Evolutionary conservation across 441 rosid species (phyloP).

Genomic region (Bruguiera hainesii): DNA sequence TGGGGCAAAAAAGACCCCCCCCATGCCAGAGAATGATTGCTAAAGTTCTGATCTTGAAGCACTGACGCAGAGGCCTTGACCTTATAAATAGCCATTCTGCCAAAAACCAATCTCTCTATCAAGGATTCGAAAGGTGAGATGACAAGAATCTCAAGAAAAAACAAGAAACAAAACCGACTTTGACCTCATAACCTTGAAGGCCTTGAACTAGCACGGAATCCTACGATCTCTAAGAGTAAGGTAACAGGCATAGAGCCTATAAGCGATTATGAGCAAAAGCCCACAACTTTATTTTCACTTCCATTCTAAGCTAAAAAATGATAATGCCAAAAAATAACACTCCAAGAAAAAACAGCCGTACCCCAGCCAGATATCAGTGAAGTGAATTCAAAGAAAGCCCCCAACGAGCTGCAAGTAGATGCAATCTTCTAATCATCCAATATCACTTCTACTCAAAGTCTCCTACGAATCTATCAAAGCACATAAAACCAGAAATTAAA

Average conservation of each 20-base stretch:
- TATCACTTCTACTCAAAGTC: constrained; percentile 38
- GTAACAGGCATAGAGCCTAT: constrained; percentile 26
- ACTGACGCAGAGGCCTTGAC: constrained; percentile 9
- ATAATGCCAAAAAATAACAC: neutral
- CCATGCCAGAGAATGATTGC: neutral
- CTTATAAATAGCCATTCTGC: constrained; percentile 22
- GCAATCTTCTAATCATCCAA: constrained; percentile 31
- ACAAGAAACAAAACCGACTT: neutral
- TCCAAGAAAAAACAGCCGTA: constrained; percentile 25
- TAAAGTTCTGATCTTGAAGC: constrained; percentile 9
- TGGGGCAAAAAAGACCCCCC: constrained; percentile 4
- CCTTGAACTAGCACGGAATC: constrained; percentile 33
- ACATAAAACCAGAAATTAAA: neutral
- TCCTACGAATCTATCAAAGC: constrained; percentile 20
- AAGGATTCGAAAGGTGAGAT: constrained; percentile 34
- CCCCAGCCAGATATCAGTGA: constrained; percentile 63
- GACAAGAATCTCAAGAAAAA: constrained; percentile 22
- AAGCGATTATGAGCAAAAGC: constrained; percentile 25
- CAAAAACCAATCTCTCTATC: constrained; percentile 33
- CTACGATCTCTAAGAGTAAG: constrained; percentile 31
- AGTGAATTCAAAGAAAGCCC: constrained; percentile 40
- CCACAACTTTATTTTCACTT: constrained; percentile 52
- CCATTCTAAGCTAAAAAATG: constrained; percentile 49
- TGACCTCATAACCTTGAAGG: constrained; percentile 30
- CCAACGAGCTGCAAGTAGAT: constrained; percentile 27